Evolutionary conservation across 2,329 filamentous ascomycete species (phyloP), one percentile per base, ranked within the genome.

Genomic region (Trichoderma gracile): DNA sequence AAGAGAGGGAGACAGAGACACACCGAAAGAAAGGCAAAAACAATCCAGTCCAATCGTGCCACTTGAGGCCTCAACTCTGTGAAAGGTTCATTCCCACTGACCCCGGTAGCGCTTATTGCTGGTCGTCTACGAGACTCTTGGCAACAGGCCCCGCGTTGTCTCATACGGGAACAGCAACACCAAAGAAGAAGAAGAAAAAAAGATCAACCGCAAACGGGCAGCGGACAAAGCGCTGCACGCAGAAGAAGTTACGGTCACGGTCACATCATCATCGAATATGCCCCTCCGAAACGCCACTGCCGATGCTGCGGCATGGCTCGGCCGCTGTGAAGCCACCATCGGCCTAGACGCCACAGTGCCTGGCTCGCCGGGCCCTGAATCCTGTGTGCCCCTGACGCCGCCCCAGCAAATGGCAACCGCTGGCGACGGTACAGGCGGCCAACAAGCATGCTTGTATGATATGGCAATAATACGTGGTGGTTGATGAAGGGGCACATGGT

Each of bases 271-370:
- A n/a, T 38, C 45, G n/a, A 54, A 12, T n/a, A 62, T 62, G 58
- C 25, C 49, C 49, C 38, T 25, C 49, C 49, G 33, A 33, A 27
- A 38, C 49, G 58, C 49, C 49, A 62, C 58, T 54, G 40, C 58
- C 58, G 58, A 62, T 54, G 25, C 58, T 53, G 58, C 49, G 19
- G 49, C 49, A 23, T 62, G 47, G 58, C 58, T 62, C 42, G 58
- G 58, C 58, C 58, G 58, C 42, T 62, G 27, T 45, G 58, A 62
- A 54, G 58, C 49, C 58, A 49, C 58, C 58, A 62, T 62, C 58
- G 58, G 58, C 12, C 25, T 62, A 49, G 58, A 46, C 49, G 58
- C 47, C 58, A 54, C 58, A 38, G n/a, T 33, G 49, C 40, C 58
- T 62, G 49, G 49, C 30, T 53, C 58, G 58, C 58, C 58, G 40